These are phyloP conservation scores for Erodium trifolium DNA, from an alignment of 441 rosid species.

Conservation along the genomic window DNA sequence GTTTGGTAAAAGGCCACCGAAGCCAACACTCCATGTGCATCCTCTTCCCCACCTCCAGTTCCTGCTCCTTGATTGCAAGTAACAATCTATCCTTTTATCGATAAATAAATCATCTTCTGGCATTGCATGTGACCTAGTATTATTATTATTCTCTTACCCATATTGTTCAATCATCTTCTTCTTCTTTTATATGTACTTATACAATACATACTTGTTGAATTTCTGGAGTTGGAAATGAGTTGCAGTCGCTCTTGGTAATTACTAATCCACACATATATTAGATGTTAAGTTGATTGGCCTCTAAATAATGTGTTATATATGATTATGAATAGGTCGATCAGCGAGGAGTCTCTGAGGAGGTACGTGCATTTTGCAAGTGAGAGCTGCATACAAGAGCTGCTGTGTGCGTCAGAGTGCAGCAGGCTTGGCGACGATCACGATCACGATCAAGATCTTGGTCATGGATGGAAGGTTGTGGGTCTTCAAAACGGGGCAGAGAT, in stretches of 20 bases:
- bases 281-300: too few species aligned
- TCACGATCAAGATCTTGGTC: too few species aligned
- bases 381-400: constrained; percentile 63
- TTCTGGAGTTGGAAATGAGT: constrained; percentile 25
- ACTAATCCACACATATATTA: background rate
- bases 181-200: background rate
- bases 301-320: too few species aligned
- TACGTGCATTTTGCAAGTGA: constrained; percentile 77
- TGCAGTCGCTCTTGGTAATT: constrained; percentile 55
- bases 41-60: too few species aligned
- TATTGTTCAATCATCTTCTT: background rate
- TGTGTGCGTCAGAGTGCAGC: constrained; percentile 56
- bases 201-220: too few species aligned
- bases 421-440: too few species aligned
- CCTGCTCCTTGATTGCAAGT: constrained; percentile 24
- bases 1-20: too few species aligned
- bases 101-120: constrained; percentile 32
- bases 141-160: constrained; percentile 37
- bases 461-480: constrained; percentile 54
- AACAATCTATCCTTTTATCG: constrained; percentile 32
- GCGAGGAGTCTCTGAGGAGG: constrained; percentile 67
- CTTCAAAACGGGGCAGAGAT: constrained; percentile 54
- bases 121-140: constrained; percentile 60
- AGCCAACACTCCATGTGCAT: constrained; percentile 53
- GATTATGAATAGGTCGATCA: constrained; percentile 44